phyloP scores from a whole-genome alignment of 306 rosid genomes.

The Citrullus mucosospermus region DNA sequence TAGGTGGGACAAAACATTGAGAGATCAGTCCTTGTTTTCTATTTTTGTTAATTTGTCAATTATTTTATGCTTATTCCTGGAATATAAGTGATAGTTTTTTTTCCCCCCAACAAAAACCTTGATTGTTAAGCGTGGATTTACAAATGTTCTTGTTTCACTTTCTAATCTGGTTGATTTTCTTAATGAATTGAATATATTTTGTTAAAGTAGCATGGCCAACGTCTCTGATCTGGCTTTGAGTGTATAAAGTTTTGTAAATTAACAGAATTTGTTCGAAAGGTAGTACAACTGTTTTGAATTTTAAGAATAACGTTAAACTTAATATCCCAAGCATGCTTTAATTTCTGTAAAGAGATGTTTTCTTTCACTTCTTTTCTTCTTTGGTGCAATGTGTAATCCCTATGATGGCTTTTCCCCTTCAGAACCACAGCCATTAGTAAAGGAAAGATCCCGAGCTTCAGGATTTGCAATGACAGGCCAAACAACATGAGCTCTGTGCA shows the following conservation, averaged over 20 bases:
- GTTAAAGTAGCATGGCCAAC: not conserved
- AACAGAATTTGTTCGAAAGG: not conserved
- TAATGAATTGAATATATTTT: not conserved
- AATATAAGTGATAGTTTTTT: too few relatives aligned
- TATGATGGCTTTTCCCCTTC: not conserved
- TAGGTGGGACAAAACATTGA: too few relatives aligned
- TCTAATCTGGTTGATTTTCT: not conserved
- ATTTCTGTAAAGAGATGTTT: not conserved
- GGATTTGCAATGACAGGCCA: constrained; percentile 23
- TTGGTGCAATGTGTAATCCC: not conserved
- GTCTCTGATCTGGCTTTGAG: not conserved
- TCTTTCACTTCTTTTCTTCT: not conserved
- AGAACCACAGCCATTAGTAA: constrained; percentile 44
- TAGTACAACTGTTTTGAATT: not conserved
- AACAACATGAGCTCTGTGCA: constrained; percentile 11
- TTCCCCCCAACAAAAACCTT: not conserved
- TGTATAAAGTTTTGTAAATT: not conserved
- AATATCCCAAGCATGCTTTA: not conserved
- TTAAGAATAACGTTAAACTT: not conserved
- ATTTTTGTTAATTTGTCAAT: too few relatives aligned
- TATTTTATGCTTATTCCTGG: too few relatives aligned
- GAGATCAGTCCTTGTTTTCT: too few relatives aligned
- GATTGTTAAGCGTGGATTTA: not conserved
- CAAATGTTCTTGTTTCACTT: not conserved
- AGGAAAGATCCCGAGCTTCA: constrained; percentile 22